Conservation (phyloP, 2,329 filamentous ascomycete genomes). For the Sporothrix humicola region DNA sequence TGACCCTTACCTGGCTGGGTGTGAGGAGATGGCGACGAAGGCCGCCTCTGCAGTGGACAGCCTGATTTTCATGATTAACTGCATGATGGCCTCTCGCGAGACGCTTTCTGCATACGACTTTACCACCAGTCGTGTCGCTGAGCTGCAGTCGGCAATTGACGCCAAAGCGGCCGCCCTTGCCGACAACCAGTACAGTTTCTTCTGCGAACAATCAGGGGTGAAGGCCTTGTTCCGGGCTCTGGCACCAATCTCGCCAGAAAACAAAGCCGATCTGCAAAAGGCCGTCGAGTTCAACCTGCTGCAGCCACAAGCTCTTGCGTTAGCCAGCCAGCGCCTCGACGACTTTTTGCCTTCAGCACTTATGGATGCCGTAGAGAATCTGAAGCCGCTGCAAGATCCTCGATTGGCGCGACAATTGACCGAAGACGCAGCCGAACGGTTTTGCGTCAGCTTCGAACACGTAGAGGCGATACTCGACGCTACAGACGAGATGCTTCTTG, state of each 20-base stretch:
- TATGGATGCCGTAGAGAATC: conserved; percentile 85
- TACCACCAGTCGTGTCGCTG: conserved; percentile 59
- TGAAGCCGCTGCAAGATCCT: conserved; percentile 75
- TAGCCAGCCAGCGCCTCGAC: conserved; percentile 78
- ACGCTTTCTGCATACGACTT: conserved; percentile 68
- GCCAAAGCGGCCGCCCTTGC: conserved; percentile 63
- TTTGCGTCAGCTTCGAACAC: conserved; percentile 81
- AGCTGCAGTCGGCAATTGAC: conserved; percentile 63
- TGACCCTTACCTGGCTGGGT: conserved; percentile 82
- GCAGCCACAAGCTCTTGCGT: conserved; percentile 64
- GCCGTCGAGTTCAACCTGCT: conserved; percentile 62
- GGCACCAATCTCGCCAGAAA: conserved; percentile 45
- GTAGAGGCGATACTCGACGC: conserved; percentile 58
- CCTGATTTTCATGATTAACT: conserved; percentile 77
- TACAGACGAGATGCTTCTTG: conserved; percentile 47
- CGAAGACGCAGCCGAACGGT: conserved; percentile 79
- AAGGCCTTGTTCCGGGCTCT: conserved; percentile 66
- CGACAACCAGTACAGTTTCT: conserved; percentile 72
- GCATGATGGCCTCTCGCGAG: conserved; percentile 63
- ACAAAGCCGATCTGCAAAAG: conserved; percentile 57
- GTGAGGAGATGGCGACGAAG: conserved; percentile 68
- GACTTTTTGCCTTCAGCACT: conserved; percentile 90
- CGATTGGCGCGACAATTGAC: conserved; percentile 75
- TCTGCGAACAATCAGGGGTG: conserved; percentile 77
- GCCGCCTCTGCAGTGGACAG: conserved; percentile 62